Conservation (phyloP, 257 asterid species). For the Capsicum rhomboideum region DNA sequence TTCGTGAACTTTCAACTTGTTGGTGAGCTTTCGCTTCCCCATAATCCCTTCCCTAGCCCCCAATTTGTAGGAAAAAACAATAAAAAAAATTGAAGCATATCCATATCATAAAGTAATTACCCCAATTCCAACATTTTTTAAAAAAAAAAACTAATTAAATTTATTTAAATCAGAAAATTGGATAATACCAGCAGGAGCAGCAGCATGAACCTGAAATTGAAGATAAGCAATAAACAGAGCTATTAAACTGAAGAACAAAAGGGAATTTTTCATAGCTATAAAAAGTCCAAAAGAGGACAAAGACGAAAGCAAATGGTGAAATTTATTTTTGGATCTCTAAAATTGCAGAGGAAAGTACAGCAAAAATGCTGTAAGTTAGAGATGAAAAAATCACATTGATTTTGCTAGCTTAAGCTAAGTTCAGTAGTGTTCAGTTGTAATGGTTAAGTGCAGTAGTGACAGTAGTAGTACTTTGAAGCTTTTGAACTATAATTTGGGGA, state of each 20-base stretch:
- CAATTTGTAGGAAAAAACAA: neutral
- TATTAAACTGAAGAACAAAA: conserved; percentile 32
- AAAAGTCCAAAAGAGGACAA: neutral
- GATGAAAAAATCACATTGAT: neutral
- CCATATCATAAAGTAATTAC: conserved; percentile 12
- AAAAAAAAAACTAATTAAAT: neutral
- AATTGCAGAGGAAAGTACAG: neutral
- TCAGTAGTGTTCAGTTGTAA: neutral
- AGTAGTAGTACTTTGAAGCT: neutral
- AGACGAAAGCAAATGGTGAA: conserved; percentile 23
- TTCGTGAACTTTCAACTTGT: neutral
- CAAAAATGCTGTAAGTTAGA: neutral
- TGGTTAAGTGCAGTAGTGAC: neutral
- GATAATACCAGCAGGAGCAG: conserved; percentile 79
- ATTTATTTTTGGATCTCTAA: neutral
- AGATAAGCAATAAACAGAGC: conserved; percentile 31
- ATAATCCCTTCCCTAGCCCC: neutral
- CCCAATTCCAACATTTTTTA: neutral
- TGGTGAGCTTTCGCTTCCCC: neutral
- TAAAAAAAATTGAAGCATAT: neutral
- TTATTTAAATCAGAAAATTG: neutral
- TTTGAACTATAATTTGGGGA: neutral
- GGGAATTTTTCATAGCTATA: conserved; percentile 37
- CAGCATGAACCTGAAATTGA: conserved; percentile 68
- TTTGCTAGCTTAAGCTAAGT: neutral